phyloP scores from a whole-genome alignment of 2,329 filamentous ascomycete species.

The Sporothrix mexicana region DNA sequence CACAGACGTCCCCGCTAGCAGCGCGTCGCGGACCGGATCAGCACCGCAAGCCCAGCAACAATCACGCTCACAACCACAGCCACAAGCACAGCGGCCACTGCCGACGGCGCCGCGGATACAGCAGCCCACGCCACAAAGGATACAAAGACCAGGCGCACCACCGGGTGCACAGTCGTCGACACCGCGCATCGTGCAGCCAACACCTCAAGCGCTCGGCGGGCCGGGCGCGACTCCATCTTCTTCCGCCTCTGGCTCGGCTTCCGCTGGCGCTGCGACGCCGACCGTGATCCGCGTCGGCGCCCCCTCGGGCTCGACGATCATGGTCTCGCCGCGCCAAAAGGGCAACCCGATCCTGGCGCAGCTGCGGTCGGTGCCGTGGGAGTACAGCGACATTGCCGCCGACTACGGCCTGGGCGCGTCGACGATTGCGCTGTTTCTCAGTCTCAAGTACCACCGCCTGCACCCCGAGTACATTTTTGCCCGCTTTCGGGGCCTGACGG shows the following conservation, averaged over 20 bases:
- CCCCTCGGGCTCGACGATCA: constrained; percentile 72
- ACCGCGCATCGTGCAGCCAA: constrained; percentile 78
- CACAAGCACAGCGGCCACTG: constrained; percentile 49
- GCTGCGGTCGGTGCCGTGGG: constrained; percentile 85
- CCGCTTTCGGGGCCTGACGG: constrained; percentile 81
- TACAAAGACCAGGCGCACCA: constrained; percentile 49
- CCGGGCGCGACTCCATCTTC: background rate
- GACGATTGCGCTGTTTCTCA: constrained; percentile 87
- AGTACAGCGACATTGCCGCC: constrained; percentile 94
- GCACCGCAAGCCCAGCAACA: background rate
- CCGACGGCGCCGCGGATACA: constrained; percentile 52
- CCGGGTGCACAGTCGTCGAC: constrained; percentile 39
- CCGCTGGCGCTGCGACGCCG: background rate
- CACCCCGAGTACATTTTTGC: constrained; percentile 98
- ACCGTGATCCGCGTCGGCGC: background rate
- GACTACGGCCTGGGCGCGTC: constrained; percentile 89
- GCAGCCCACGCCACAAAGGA: constrained; percentile 60
- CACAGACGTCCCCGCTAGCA: constrained; percentile 45
- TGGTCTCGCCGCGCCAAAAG: constrained; percentile 91
- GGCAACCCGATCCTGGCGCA: constrained; percentile 90
- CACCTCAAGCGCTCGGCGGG: constrained; percentile 75
- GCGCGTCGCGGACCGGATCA: background rate
- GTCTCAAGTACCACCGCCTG: constrained; percentile 94
- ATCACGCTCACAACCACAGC: constrained; percentile 38
- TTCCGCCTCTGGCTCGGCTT: background rate